Conservation (phyloP, 257 asterid species). For the Solanum lignicaule region DNA sequence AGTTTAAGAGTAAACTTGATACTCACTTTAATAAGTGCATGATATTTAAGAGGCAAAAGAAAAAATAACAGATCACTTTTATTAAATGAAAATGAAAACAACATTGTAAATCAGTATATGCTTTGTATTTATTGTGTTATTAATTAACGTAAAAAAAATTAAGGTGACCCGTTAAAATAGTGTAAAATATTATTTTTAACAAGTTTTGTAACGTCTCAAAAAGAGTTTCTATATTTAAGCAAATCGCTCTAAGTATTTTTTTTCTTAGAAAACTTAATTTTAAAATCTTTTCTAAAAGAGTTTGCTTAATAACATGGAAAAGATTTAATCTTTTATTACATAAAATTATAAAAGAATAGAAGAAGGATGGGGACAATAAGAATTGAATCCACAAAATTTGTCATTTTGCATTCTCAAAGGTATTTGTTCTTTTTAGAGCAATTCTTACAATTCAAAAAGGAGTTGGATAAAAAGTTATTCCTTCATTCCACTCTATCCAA, state of each 20-base stretch:
- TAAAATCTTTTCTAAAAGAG: neutral
- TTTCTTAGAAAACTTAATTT: neutral
- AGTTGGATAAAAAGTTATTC: neutral
- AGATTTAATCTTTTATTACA: neutral
- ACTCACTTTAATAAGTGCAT: neutral
- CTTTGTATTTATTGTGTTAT: neutral
- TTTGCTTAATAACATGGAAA: neutral
- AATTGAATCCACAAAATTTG: neutral
- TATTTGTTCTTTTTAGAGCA: neutral
- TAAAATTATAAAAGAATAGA: neutral
- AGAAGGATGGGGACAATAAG: neutral
- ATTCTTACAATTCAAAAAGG: neutral
- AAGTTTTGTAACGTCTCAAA: neutral
- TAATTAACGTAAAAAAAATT: neutral
- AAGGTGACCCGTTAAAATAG: neutral
- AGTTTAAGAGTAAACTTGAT: neutral
- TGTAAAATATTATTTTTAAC: neutral
- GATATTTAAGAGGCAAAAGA: neutral
- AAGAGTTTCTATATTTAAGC: neutral
- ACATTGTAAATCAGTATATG: neutral
- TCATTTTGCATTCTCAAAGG: neutral
- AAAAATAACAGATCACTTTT: neutral
- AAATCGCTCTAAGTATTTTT: neutral
- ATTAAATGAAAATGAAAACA: neutral
- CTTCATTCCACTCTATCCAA: neutral